A percentile compares a stretch with the other conserved stretches of the same genome.
Conservation (phyloP, 1,284 basidiomycete species). For the Puccinia horiana region DNA sequence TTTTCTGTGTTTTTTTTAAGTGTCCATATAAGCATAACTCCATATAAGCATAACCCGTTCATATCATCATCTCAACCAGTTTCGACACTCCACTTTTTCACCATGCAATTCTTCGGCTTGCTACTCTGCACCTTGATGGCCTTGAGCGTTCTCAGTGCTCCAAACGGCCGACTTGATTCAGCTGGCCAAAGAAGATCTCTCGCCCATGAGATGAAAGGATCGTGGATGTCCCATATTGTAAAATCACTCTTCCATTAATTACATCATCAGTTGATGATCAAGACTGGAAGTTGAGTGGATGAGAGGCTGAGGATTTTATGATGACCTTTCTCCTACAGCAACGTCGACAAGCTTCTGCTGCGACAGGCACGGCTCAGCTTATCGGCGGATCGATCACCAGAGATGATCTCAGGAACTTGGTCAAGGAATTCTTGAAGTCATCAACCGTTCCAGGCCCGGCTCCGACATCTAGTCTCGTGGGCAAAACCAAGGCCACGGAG, state of each 20-base stretch:
- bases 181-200: neutral
- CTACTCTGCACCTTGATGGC: neutral
- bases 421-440: neutral
- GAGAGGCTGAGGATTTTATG: too few relatives aligned
- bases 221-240: neutral
- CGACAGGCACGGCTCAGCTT: neutral
- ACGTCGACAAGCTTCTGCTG: neutral
- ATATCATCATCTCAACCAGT: too few relatives aligned
- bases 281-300: too few relatives aligned
- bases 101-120: neutral
- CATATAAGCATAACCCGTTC: neutral
- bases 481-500: neutral
- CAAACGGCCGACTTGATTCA: neutral
- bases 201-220: neutral
- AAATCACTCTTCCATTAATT: neutral
- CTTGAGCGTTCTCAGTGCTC: neutral
- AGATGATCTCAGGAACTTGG: neutral
- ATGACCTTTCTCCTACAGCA: neutral
- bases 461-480: neutral
- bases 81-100: neutral
- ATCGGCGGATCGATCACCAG: neutral
- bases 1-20: neutral
- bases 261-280: too few relatives aligned
- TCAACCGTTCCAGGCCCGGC: neutral
- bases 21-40: neutral